Base-by-base conservation (phyloP, 2,329 filamentous ascomycete species). In the Sphaerulina musiva region DNA sequence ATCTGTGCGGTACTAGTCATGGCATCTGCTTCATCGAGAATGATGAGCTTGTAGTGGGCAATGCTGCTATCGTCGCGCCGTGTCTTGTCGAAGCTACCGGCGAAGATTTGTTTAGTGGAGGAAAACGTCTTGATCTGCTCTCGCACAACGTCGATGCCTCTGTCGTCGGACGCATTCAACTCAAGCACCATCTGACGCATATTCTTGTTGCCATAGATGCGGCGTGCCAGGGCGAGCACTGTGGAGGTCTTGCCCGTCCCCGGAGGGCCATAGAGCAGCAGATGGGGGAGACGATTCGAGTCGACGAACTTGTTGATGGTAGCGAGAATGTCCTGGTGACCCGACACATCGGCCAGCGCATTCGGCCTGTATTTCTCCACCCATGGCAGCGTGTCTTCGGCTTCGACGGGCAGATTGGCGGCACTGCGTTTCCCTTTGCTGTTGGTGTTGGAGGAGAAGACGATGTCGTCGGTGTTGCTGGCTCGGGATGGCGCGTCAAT, bases 91-190 rank as follows among this genome's bases (percentile, higher is more conserved):
- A 69, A 69, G 4, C 74, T 73, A 5, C 75, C 72, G 10, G 72
- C 70, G 75, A 98, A 98, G 65, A 98, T 98, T 69, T 98, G 93
- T 73, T 95, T 96, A 6, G 93, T 98, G 64, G 88, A 95, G 40
- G 89, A 92, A 74, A 98, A 98, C 0, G 93, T 98, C 79, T 97
- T 98, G 81, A 98, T 98, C 73, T 98, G 93, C 75, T 98, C 93
- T 32, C 91, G 83, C 53, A 98, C 93, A 2, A 98, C 93, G 62
- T 98, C 93, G 70, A 98, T 98, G 67, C 93, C 93, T 72, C 93
- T 82, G 71, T 98, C 93, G 69, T 98, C 93, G 46, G 90, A 95
- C 40, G 93, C 93, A 70, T 98, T 98, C 61, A 98, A 82, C 73
- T 98, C 93, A 34, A 98, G 81, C 14, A 98, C 93, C 90, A 98